These are phyloP conservation scores for Neurospora sp. DNA, from an alignment of 2,329 filamentous ascomycete genomes.

Conservation along the genomic window DNA sequence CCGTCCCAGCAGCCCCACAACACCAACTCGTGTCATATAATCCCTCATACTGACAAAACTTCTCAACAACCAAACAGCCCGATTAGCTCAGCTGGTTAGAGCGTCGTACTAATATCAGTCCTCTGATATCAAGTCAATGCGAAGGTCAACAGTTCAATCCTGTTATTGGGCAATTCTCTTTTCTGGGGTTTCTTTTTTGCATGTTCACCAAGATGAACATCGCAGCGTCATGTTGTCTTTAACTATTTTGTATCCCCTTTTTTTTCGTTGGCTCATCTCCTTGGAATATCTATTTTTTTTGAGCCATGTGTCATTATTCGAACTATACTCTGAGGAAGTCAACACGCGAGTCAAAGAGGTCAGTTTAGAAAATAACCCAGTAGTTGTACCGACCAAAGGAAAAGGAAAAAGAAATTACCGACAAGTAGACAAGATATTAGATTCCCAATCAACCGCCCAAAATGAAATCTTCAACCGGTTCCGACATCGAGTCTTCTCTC, in stretches of 20 bases:
- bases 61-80: neutral
- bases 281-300: neutral
- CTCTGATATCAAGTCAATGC: neutral
- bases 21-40: neutral
- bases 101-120: neutral
- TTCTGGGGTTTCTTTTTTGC: neutral
- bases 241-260: neutral
- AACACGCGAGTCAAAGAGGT: neutral
- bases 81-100: neutral
- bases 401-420: neutral
- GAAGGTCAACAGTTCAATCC: neutral
- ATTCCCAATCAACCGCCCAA: neutral
- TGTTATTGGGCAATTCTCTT: neutral
- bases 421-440: neutral
- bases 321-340: neutral
- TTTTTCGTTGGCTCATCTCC: neutral
- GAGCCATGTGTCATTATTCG: neutral
- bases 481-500: neutral
- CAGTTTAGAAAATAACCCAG: neutral
- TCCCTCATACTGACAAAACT: rapidly evolving
- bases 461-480: neutral
- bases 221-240: neutral
- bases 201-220: neutral
- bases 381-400: neutral
- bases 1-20: neutral